Evolutionary conservation across 2,329 filamentous ascomycete genomes (phyloP).

Genomic region (Arachnomyces sp.): DNA sequence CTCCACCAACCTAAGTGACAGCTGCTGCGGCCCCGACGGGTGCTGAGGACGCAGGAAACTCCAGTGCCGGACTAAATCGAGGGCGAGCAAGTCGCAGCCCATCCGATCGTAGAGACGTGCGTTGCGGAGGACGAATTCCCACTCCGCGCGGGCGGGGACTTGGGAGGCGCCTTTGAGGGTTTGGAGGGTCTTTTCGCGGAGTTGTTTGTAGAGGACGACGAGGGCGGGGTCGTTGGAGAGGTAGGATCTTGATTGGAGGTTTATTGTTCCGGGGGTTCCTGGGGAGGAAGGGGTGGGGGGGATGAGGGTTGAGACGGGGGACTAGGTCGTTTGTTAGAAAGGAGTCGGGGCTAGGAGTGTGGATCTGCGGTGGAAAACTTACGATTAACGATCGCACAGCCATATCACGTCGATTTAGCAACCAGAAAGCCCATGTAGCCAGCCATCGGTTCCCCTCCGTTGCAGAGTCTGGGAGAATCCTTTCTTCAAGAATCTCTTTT

Average conservation of each 20-base stretch:
- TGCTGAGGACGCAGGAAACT: slow-evolving; percentile 28
- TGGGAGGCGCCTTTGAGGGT: slow-evolving; percentile 79
- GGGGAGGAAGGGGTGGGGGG: slow-evolving; percentile 42
- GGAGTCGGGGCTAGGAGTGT: background rate
- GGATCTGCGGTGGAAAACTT: slow-evolving; percentile 25
- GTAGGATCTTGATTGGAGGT: slow-evolving; percentile 66
- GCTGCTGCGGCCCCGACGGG: slow-evolving; percentile 16
- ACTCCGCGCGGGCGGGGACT: slow-evolving; percentile 69
- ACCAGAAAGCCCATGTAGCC: slow-evolving; percentile 92
- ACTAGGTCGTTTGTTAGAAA: slow-evolving; percentile 39
- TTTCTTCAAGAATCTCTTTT: slow-evolving; percentile 65
- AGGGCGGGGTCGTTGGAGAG: slow-evolving; percentile 85
- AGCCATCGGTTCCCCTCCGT: slow-evolving; percentile 85
- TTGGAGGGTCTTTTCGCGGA: slow-evolving; percentile 72
- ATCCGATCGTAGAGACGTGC: slow-evolving; percentile 77
- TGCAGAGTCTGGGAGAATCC: slow-evolving; percentile 67
- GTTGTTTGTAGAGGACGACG: slow-evolving; percentile 75
- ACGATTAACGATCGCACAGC: slow-evolving; percentile 77
- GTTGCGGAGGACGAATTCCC: slow-evolving; percentile 82
- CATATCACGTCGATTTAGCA: slow-evolving; percentile 72
- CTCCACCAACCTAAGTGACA: slow-evolving; percentile 13
- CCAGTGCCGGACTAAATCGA: slow-evolving; percentile 61
- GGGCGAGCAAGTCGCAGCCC: slow-evolving; percentile 83
- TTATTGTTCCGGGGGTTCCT: slow-evolving; percentile 49
- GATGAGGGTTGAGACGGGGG: slow-evolving; percentile 66